Evolutionary conservation across 257 asterid species (phyloP).

Genomic region (Solanum medicagineum): DNA sequence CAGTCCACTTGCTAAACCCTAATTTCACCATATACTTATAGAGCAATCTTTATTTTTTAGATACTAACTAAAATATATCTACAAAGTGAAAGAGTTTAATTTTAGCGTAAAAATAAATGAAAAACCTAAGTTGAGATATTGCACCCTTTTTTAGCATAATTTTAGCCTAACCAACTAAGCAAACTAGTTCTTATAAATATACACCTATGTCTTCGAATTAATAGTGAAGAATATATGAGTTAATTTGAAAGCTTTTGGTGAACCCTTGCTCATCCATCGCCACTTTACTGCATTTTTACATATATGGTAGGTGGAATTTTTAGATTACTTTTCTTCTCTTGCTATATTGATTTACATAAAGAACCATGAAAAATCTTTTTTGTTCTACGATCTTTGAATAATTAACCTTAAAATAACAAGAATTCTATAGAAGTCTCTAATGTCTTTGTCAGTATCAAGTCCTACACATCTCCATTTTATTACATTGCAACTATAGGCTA

Average conservation of each 20-base stretch:
- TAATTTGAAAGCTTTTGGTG: not conserved
- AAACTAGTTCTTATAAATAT: not conserved
- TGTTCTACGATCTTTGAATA: not conserved
- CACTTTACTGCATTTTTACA: not conserved
- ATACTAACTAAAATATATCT: too few relatives aligned
- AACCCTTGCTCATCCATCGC: not conserved
- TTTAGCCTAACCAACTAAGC: not conserved
- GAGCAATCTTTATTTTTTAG: too few relatives aligned
- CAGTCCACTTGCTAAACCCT: too few relatives aligned
- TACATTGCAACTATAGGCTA: not conserved
- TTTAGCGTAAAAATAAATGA: too few relatives aligned
- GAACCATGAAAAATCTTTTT: not conserved
- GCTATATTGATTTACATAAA: not conserved
- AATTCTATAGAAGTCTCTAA: not conserved
- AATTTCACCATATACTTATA: too few relatives aligned
- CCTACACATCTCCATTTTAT: not conserved
- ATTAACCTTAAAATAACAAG: not conserved
- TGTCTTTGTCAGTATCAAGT: not conserved
- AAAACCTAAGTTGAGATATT: too few relatives aligned
- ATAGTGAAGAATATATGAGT: not conserved
- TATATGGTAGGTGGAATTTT: not conserved
- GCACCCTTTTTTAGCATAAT: not conserved
- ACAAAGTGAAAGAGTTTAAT: too few relatives aligned
- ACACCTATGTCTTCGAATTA: not conserved
- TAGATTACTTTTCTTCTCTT: not conserved